Evolutionary conservation across 2,329 filamentous ascomycete species (phyloP).

Genomic region (Xylariaceae sp.): DNA sequence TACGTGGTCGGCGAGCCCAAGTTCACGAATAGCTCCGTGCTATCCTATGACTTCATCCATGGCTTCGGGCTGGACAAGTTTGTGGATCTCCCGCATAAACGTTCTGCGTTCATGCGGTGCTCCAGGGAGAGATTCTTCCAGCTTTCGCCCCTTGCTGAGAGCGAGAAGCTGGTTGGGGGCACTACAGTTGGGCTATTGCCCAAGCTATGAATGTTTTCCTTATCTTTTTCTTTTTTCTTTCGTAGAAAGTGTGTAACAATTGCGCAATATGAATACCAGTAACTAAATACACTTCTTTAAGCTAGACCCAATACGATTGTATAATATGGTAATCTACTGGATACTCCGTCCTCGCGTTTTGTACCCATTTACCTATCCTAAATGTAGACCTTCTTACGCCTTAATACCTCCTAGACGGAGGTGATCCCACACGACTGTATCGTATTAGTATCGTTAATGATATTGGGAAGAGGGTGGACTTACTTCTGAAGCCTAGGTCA

Average conservation of each 20-base stretch:
- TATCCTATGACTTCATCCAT: conserved; percentile 75
- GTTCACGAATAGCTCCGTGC: conserved; percentile 68
- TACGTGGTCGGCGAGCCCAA: conserved; percentile 71
- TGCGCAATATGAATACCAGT: neutral
- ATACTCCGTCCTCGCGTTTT: neutral
- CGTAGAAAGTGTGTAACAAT: neutral
- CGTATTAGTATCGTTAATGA: conserved; percentile 6
- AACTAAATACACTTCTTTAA: neutral
- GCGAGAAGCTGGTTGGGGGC: conserved; percentile 58
- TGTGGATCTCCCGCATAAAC: conserved; percentile 72
- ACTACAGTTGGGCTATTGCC: conserved; percentile 56
- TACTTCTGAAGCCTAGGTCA: conserved; percentile 67
- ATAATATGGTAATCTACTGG: neutral
- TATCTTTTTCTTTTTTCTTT: no score
- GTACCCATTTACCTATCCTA: conserved; percentile 15
- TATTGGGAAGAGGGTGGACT: conserved; percentile 37
- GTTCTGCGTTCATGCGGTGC: conserved; percentile 67
- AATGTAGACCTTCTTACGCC: conserved; percentile 20
- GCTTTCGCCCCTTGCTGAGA: conserved; percentile 60
- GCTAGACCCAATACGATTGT: neutral
- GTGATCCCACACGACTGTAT: conserved; percentile 37
- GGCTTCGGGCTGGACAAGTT: conserved; percentile 74
- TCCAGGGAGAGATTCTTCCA: conserved; percentile 72
- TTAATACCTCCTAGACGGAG: conserved; percentile 34
- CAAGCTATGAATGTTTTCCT: conserved; percentile 47